A percentile compares a stretch with the other conserved stretches of the same genome.
phyloP scores from a whole-genome alignment of 345 rosid species.

The Excoecaria cochinchinensis region DNA sequence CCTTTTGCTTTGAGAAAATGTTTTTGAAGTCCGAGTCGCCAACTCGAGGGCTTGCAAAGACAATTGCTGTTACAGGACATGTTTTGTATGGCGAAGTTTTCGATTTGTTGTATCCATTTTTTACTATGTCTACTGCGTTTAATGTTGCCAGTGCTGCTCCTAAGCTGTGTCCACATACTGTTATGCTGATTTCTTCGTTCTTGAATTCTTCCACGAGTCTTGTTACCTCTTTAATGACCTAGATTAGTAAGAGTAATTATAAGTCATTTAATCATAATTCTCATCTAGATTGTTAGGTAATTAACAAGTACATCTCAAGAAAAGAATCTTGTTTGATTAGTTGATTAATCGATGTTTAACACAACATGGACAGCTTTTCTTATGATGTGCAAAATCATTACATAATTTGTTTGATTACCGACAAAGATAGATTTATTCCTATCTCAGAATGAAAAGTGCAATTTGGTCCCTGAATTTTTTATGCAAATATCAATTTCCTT shows the following conservation, averaged over 20 bases:
- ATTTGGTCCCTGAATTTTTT: too few species aligned
- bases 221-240: conserved; percentile 52
- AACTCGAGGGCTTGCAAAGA: conserved; percentile 49
- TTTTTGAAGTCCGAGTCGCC: conserved; percentile 51
- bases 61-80: conserved; percentile 53
- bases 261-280: too few species aligned
- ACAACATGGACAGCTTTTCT: too few species aligned
- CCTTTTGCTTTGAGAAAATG: conserved; percentile 39
- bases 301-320: too few species aligned
- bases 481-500: too few species aligned
- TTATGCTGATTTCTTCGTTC: conserved; percentile 63
- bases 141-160: conserved; percentile 57
- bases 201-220: conserved; percentile 44
- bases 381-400: too few species aligned
- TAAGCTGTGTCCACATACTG: conserved; percentile 58
- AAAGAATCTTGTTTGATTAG: too few species aligned
- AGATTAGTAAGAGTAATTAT: neutral
- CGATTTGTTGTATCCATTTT: conserved; percentile 29
- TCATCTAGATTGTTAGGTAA: too few species aligned
- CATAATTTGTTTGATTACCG: too few species aligned
- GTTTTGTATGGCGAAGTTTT: conserved; percentile 12
- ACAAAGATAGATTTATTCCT: too few species aligned
- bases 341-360: too few species aligned
- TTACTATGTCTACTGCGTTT: conserved; percentile 51
- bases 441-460: too few species aligned